Conservation (phyloP, 2,329 filamentous ascomycete species). For the Clonostachys chloroleuca region DNA sequence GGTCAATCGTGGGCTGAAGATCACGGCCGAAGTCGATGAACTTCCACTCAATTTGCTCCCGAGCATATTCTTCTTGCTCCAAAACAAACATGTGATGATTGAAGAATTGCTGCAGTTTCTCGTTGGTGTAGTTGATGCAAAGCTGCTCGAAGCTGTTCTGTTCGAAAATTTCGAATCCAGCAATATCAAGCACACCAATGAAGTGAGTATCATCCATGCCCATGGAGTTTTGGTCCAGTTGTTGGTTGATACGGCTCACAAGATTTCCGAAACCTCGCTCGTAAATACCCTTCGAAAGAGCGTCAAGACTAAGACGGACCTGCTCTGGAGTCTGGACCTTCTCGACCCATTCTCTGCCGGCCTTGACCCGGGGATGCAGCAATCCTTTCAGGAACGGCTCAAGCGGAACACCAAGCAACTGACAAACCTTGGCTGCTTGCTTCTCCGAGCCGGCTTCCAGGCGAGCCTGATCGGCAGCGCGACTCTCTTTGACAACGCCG, state of each 20-base stretch:
- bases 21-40: constrained; percentile 99
- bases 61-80: constrained; percentile 95
- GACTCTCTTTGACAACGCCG: constrained; percentile 81
- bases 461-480: constrained; percentile 85
- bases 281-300: constrained; percentile 94
- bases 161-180: constrained; percentile 98
- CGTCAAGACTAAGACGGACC: constrained; percentile 84
- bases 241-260: constrained; percentile 84
- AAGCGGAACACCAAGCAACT: constrained; percentile 75
- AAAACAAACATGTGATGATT: constrained; percentile 99
- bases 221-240: constrained; percentile 81
- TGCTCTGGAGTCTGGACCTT: constrained; percentile 98
- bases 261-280: constrained; percentile 93
- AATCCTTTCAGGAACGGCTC: constrained; percentile 86
- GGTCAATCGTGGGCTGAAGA: constrained; percentile 92
- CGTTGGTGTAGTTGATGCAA: constrained; percentile 99
- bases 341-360: constrained; percentile 95
- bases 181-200: constrained; percentile 97
- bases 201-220: constrained; percentile 88
- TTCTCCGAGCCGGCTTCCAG: constrained; percentile 70
- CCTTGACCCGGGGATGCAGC: constrained; percentile 90
- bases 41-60: constrained; percentile 98
- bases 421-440: constrained; percentile 75
- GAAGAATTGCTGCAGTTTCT: constrained; percentile 98
- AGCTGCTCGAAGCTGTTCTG: constrained; percentile 98